These are phyloP conservation scores for Afroboletus lepidellus DNA, from an alignment of 1,284 basidiomycete species.

Conservation along the genomic window DNA sequence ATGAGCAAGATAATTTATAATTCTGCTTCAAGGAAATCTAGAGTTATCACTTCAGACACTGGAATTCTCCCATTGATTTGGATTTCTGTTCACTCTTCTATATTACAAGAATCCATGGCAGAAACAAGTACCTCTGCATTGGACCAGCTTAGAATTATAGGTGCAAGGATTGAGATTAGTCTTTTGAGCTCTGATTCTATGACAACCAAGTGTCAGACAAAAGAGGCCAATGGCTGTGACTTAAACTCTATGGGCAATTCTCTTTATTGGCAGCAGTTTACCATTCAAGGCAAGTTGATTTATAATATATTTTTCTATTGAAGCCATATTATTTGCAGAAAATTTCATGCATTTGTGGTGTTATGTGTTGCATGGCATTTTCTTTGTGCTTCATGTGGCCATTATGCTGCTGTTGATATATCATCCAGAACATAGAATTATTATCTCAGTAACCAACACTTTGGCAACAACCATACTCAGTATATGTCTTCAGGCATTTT, in stretches of 20 bases:
- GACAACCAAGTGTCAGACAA: background rate
- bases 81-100: background rate
- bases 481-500: background rate
- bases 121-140: background rate
- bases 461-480: background rate
- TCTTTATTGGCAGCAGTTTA: background rate
- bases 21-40: background rate
- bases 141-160: background rate
- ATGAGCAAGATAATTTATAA: background rate
- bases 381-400: background rate
- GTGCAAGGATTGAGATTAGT: background rate
- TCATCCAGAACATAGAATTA: background rate
- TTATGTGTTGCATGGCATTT: background rate
- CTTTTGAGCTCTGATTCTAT: background rate
- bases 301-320: no score
- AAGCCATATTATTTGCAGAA: background rate
- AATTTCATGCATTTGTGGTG: background rate
- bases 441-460: background rate
- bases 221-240: background rate
- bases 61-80: background rate
- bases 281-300: background rate
- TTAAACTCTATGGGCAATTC: background rate
- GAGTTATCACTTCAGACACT: background rate
- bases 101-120: background rate
- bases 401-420: background rate